These are phyloP conservation scores for Copromyces sp. DNA, from an alignment of 495 filamentous ascomycete genomes.

Conservation along the genomic window DNA sequence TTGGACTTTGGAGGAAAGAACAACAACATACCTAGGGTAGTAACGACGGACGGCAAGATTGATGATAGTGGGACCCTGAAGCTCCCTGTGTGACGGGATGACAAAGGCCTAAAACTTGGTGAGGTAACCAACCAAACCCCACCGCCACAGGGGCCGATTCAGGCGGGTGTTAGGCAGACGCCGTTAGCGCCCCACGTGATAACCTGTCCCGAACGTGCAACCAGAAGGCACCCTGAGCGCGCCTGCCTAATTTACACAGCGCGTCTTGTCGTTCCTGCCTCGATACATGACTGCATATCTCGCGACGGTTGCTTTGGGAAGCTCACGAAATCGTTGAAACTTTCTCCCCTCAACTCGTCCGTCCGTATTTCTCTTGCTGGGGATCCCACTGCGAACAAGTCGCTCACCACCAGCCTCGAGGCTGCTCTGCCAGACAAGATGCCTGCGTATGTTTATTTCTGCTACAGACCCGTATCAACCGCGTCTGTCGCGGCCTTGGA, in stretches of 20 bases:
- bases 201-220: slow-evolving; percentile 11
- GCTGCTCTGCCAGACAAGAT: slow-evolving; percentile 12
- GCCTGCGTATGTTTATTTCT: slow-evolving; percentile 34
- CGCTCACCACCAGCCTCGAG: neutral
- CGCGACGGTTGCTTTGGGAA: neutral
- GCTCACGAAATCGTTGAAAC: neutral
- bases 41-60: neutral
- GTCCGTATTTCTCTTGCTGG: neutral
- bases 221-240: neutral
- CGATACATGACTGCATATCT: neutral
- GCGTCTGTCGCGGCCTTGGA: neutral
- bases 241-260: neutral
- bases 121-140: neutral
- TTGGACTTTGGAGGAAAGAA: neutral
- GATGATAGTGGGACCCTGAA: neutral
- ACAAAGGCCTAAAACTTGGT: neutral
- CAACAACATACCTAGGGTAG: neutral
- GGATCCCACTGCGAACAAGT: neutral
- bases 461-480: neutral
- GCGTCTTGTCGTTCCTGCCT: neutral
- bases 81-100: neutral
- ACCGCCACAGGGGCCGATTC: neutral
- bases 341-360: neutral
- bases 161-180: neutral
- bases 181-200: slow-evolving; percentile 12